Conservation (phyloP, 2,329 filamentous ascomycete genomes). For the Ophiostoma australiae region DNA sequence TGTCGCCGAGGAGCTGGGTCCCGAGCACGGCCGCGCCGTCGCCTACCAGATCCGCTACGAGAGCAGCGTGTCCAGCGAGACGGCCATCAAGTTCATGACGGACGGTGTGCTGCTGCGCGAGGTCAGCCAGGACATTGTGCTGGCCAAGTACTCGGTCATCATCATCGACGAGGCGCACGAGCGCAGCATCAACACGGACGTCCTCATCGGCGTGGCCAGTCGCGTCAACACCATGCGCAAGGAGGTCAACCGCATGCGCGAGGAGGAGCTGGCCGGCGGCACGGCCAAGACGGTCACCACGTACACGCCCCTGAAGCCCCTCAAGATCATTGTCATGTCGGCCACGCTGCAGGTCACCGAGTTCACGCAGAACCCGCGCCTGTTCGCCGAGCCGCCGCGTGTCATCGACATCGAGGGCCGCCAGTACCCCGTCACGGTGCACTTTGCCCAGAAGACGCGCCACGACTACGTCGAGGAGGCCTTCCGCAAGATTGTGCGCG, state of each 20-base stretch:
- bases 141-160: conserved; percentile 87
- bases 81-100: conserved; percentile 97
- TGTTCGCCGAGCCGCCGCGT: conserved; percentile 76
- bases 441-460: conserved; percentile 78
- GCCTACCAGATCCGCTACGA: conserved; percentile 96
- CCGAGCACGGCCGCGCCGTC: conserved; percentile 65
- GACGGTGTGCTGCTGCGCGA: conserved; percentile 93
- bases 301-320: conserved; percentile 58
- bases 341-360: conserved; percentile 88
- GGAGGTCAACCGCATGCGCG: conserved; percentile 46
- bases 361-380: conserved; percentile 73
- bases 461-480: conserved; percentile 88
- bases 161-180: conserved; percentile 97
- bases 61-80: conserved; percentile 70
- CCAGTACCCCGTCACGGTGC: conserved; percentile 82
- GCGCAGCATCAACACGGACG: conserved; percentile 94
- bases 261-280: neutral
- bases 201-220: conserved; percentile 95
- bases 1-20: conserved; percentile 76
- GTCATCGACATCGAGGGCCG: conserved; percentile 86
- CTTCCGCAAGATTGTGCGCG: conserved; percentile 78
- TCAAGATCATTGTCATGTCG: conserved; percentile 98
- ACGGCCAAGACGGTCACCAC: neutral
- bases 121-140: conserved; percentile 79
- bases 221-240: conserved; percentile 80